Base-by-base conservation (phyloP, 441 rosid species). In the Breynia disticha region DNA sequence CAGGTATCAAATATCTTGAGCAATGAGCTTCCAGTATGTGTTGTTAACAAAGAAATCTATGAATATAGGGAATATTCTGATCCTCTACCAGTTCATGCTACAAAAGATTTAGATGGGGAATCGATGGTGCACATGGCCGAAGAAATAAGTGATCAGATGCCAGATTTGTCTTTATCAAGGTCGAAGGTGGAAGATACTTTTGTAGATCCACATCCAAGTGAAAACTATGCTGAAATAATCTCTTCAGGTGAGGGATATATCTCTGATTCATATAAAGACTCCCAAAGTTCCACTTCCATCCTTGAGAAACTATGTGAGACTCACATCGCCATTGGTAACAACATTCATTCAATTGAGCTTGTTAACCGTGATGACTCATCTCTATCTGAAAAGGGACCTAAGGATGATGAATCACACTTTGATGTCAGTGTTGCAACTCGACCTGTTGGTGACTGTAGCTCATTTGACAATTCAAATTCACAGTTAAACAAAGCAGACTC, bases 81-180 rank as follows among this genome's bases (percentile, higher is more conserved):
- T 37, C 52, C 59, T 49, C 32, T 50, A 46, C 43, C 55, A 46
- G 63, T 52, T 60, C 18, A 35, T 69, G 67, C 46, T 20, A 19
- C 13, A 49, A 61, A 61, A 56, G 68, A 47, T 51, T 70, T 76
- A 28, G 63, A 50, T 52, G 66, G 67, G 66, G 75, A 77, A 63
- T 57, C 46, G 48, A 60, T 63, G 32, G 68, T 28, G 35, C 35
- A 61, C 46, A 52, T 16, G 72, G 76, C 66, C 45, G 83, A 70
- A 54, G 51, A 32, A 60, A 49, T 60, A 17, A 46, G 48, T 55
- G 48, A 48, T 13, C 59, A 60, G 24, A 37, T n/a, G 46, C 60
- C 76, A 2, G 59, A 60, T 45, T 55, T 61, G 38, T 64, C 68
- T 44, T 20, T 46, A 44, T 28, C 67, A 43, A 65, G 59, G 47